A percentile compares a stretch with the other conserved stretches of the same genome.
These are phyloP conservation scores for Camellia sinensis DNA, from an alignment of 148 eudicot species.

Conservation along the genomic window DNA sequence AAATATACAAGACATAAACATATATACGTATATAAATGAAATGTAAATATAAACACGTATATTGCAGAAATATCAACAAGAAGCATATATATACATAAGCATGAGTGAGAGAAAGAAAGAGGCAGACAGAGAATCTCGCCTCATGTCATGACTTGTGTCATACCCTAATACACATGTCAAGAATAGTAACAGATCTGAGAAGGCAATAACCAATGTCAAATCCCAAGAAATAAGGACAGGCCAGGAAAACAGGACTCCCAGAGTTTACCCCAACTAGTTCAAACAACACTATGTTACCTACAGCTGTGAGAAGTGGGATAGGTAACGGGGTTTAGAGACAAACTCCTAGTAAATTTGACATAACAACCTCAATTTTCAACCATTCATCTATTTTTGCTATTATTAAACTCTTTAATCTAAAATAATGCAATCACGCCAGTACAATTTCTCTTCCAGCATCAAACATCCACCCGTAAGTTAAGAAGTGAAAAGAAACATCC, in stretches of 20 bases:
- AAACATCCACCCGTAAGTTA: not conserved
- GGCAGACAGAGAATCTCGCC: not conserved
- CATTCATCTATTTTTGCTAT: not conserved
- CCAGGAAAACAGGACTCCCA: not conserved
- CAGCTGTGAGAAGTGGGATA: not conserved
- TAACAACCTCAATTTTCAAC: conserved; percentile 1
- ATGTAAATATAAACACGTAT: not conserved
- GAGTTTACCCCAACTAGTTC: not conserved
- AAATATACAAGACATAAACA: not conserved
- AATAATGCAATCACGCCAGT: not conserved
- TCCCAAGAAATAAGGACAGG: not conserved
- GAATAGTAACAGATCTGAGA: not conserved
- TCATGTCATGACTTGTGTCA: not conserved
- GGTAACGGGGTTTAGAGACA: not conserved
- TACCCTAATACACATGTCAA: not conserved
- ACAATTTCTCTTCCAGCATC: not conserved
- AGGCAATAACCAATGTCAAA: not conserved
- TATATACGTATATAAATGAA: not conserved
- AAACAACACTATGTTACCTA: not conserved
- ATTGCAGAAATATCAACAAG: not conserved
- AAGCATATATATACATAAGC: not conserved
- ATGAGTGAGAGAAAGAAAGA: not conserved
- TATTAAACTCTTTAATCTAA: not conserved
- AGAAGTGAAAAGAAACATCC: not conserved
- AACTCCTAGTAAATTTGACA: not conserved